Conservation (phyloP, 2,329 filamentous ascomycete species). For the Fusarium incarnatum region DNA sequence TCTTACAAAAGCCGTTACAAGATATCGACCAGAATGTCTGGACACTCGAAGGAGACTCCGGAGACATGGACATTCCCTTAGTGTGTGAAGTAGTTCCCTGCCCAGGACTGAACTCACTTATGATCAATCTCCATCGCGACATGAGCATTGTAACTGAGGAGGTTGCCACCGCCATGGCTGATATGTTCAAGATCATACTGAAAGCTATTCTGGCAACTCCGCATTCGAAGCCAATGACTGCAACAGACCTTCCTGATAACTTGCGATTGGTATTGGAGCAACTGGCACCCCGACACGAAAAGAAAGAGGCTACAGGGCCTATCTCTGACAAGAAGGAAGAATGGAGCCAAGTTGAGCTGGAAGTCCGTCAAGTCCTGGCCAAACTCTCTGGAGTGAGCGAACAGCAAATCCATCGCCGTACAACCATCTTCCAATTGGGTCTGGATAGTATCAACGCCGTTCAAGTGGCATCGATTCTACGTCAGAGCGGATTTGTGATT, state of each 20-base stretch:
- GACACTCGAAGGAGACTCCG: constrained; percentile 67
- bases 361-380: constrained; percentile 68
- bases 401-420: constrained; percentile 66
- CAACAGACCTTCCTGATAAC: constrained; percentile 38
- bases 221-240: constrained; percentile 39
- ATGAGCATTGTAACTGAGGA: constrained; percentile 53
- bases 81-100: constrained; percentile 79
- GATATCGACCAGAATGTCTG: constrained; percentile 67
- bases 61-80: constrained; percentile 79
- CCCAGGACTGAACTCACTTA: constrained; percentile 61
- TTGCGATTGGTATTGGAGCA: constrained; percentile 34
- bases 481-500: constrained; percentile 67
- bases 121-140: constrained; percentile 73
- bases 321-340: constrained; percentile 37
- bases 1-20: constrained; percentile 76
- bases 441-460: constrained; percentile 90
- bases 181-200: constrained; percentile 50
- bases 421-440: constrained; percentile 87
- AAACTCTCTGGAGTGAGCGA: constrained; percentile 65
- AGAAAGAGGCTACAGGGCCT: constrained; percentile 17
- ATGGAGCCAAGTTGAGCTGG: constrained; percentile 65
- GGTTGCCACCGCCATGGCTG: constrained; percentile 46
- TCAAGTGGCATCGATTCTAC: constrained; percentile 78
- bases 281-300: constrained; percentile 40
- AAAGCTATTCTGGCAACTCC: constrained; percentile 45